Evolutionary conservation across 1,139 yeast genomes (phyloP).

Genomic region (Komagataea norvegica): DNA sequence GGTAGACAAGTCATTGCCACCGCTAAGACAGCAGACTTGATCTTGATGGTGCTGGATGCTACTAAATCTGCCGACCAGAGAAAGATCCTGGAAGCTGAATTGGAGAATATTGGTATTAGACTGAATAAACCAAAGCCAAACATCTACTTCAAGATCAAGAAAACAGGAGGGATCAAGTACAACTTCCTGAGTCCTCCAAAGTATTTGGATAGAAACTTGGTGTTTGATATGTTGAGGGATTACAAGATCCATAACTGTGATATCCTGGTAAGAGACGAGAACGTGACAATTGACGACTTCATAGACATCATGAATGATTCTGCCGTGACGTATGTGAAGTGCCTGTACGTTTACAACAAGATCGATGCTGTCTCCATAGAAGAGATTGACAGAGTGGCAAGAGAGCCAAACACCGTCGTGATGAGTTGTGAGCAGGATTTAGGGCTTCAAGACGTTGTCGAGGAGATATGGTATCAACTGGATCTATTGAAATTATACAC

Average conservation of each 20-base stretch:
- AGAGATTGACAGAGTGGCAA: slow-evolving; percentile 87
- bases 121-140: slow-evolving; percentile 80
- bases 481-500: slow-evolving; percentile 79
- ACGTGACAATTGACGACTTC: slow-evolving; percentile 88
- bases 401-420: slow-evolving; percentile 88
- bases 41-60: slow-evolving; percentile 92
- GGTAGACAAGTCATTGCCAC: slow-evolving; percentile 97
- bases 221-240: slow-evolving; percentile 72
- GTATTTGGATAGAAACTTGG: slow-evolving; percentile 74
- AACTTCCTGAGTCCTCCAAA: slow-evolving; percentile 81
- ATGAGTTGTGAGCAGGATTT: slow-evolving; percentile 87
- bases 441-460: slow-evolving; percentile 83
- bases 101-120: slow-evolving; percentile 92
- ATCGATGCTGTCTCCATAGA: slow-evolving; percentile 93
- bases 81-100: slow-evolving; percentile 77
- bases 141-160: slow-evolving; percentile 70
- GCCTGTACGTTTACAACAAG: slow-evolving; percentile 91
- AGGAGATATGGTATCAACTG: slow-evolving; percentile 88
- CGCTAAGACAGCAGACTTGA: slow-evolving; percentile 89
- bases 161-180: slow-evolving; percentile 87
- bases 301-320: slow-evolving; percentile 87
- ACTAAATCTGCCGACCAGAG: slow-evolving; percentile 90
- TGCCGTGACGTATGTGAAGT: slow-evolving; percentile 83
- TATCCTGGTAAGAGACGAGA: slow-evolving; percentile 82
- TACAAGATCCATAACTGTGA: slow-evolving; percentile 92